phyloP scores from a whole-genome alignment of 331 rosid species.

The Rosa hybrid region DNA sequence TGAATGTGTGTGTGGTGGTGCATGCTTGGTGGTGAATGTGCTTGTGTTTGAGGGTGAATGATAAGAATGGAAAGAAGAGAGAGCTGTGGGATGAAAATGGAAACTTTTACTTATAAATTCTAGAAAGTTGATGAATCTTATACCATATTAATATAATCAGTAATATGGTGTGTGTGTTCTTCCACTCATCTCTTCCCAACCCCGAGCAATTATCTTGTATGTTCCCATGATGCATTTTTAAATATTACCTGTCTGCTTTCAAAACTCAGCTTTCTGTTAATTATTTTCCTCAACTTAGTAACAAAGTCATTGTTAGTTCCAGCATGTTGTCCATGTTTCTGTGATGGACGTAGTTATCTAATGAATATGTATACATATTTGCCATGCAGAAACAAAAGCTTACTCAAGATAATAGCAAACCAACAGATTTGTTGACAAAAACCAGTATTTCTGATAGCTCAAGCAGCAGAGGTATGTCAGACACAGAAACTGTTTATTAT shows the following conservation, averaged over 20 bases:
- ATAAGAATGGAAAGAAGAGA: background rate
- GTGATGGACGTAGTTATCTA: conserved; percentile 6
- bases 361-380: conserved; percentile 3
- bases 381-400: conserved; percentile 51
- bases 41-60: background rate
- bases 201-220: background rate
- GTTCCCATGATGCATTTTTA: background rate
- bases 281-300: background rate
- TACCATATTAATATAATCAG: background rate
- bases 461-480: conserved; percentile 39
- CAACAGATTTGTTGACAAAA: conserved; percentile 49
- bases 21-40: too few species aligned
- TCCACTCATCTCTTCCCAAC: background rate
- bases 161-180: background rate
- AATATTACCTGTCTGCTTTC: background rate
- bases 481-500: background rate
- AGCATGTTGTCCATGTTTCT: background rate
- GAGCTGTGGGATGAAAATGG: background rate
- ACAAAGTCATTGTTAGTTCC: background rate
- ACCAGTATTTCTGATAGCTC: conserved; percentile 36
- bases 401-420: conserved; percentile 40
- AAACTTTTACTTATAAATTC: background rate
- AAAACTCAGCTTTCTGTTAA: background rate
- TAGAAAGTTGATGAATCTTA: background rate
- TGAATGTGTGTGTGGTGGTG: background rate